Conservation (phyloP, 2,329 filamentous ascomycete species). For the Nemania bipapillata region DNA sequence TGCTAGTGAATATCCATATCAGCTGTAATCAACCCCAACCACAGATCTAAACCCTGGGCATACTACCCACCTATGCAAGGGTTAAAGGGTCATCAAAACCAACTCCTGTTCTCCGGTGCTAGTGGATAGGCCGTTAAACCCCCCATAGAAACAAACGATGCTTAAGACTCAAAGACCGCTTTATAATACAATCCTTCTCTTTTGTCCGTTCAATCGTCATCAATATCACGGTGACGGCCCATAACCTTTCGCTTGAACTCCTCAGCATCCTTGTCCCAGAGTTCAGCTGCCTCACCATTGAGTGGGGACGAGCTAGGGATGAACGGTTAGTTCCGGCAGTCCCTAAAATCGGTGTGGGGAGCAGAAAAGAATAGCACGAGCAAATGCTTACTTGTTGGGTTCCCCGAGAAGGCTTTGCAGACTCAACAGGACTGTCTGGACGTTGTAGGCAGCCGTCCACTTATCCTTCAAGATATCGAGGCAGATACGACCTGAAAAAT, state of each 20-base stretch:
- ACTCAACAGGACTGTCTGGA: conserved; percentile 90
- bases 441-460: conserved; percentile 98
- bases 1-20: conserved; percentile 34
- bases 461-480: conserved; percentile 98
- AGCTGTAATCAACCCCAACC: conserved; percentile 23
- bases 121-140: conserved; percentile 30
- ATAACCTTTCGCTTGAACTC: conserved; percentile 85
- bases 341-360: not conserved
- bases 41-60: conserved; percentile 28
- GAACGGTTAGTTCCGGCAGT: conserved; percentile 35
- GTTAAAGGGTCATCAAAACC: conserved; percentile 34
- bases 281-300: conserved; percentile 93
- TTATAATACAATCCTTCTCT: conserved; percentile 27
- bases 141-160: conserved; percentile 37
- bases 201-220: conserved; percentile 64
- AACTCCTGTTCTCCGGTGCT: conserved; percentile 59
- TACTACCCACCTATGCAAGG: conserved; percentile 45
- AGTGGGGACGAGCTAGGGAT: conserved; percentile 81
- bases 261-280: conserved; percentile 89
- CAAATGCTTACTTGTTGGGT: conserved; percentile 88
- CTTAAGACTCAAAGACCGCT: conserved; percentile 21
- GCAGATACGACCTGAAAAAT: conserved; percentile 96
- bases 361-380: not conserved
- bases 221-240: conserved; percentile 70
- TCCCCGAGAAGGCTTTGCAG: conserved; percentile 95